Conservation (phyloP, 2,329 filamentous ascomycete species). For the Triangularia verruculosa region DNA sequence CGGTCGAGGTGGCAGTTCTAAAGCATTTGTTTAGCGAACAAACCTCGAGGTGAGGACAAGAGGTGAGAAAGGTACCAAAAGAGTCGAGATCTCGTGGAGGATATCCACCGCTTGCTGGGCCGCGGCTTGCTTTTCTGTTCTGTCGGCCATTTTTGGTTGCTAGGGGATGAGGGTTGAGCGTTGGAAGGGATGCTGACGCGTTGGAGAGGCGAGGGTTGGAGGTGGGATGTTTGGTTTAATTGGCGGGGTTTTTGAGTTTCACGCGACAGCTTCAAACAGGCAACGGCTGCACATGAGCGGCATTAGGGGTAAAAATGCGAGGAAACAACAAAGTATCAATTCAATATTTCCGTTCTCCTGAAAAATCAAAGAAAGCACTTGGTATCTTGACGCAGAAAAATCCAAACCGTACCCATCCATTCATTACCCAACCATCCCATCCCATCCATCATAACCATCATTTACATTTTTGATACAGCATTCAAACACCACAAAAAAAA, state of each 20-base stretch:
- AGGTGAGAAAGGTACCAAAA: constrained; percentile 64
- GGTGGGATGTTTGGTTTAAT: constrained; percentile 12
- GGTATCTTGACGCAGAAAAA: neutral
- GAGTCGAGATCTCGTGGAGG: constrained; percentile 79
- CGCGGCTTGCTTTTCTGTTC: constrained; percentile 66
- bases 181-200: neutral
- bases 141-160: constrained; percentile 40
- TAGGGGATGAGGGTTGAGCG: constrained; percentile 33
- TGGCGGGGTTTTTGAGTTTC: constrained; percentile 18
- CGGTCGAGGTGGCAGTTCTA: constrained; percentile 94
- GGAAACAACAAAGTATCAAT: neutral
- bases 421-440: neutral
- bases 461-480: neutral
- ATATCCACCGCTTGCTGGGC: constrained; percentile 82
- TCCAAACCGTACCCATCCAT: neutral
- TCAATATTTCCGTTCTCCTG: neutral
- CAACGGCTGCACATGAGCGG: neutral
- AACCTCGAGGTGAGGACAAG: neutral
- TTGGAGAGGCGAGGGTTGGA: constrained; percentile 26
- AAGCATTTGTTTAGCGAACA: constrained; percentile 6
- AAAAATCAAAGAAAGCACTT: neutral
- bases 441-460: neutral
- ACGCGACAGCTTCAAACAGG: neutral
- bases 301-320: neutral
- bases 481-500: neutral